Base-by-base conservation (phyloP, 2,329 filamentous ascomycete species). In the Fusarium chlamydosporum region DNA sequence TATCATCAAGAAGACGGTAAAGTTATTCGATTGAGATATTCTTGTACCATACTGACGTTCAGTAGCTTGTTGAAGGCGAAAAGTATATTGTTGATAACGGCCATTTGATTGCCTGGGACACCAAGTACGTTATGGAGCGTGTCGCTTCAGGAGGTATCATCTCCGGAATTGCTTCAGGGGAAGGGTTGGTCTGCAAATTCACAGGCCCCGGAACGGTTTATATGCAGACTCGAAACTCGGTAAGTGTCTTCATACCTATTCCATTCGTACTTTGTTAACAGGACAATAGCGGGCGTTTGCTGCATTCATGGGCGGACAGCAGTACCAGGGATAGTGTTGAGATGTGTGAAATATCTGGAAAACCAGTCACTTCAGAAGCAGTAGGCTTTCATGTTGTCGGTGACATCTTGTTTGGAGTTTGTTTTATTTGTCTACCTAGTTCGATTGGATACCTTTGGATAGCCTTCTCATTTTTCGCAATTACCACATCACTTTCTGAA, bases 21-120 rank as follows among this genome's bases (percentile, higher is more conserved):
- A 91, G 86, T 41, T 29, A 34, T 11, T 31, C 38, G 20, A 27
- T 7, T 18, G 15, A 4, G 7, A 4, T 2, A 4, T 20, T 9
- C 2, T 26, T 6, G 26, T 6, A 1, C 13, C 16, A 5, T 55
- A 33, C 71, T 75, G 27, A 74, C 51, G 12, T 52, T 20, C 2
- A 41, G 37, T 50, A 86, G 84, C 82, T 90, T 29, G 80, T 78
- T 43, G 86, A 89, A 13, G 91, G 91, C 11, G 95, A 98, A 77
- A 91, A 91, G 72, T 98, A 97, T 79, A 93, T 96, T 70, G 90
- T 97, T 58, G 93, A 97, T 75, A 97, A 97, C 74, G 93, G 93
- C 4, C 94, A 98, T 72, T 85, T 98, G 1, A 94, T 98, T 1
- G 95, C 96, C 0, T 99, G 96, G 96, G 97, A 97, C 77, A 94